phyloP scores from a whole-genome alignment of 2,329 filamentous ascomycete species.

The Phaeosphaeriaceae sp. region DNA sequence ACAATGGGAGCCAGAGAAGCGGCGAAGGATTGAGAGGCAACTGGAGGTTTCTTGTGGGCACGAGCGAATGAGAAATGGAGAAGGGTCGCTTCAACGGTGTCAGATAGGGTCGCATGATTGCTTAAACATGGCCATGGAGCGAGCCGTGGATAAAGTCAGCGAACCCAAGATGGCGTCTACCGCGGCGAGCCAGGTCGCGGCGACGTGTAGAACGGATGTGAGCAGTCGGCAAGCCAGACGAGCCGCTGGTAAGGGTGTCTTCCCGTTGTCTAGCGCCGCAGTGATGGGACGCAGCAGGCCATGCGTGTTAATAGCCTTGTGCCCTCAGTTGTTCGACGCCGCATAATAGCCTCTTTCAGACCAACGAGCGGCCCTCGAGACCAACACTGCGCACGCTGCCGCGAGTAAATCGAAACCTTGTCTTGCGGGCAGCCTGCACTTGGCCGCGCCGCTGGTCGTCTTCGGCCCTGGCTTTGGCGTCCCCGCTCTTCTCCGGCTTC shows the following conservation, averaged over 20 bases:
- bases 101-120: background rate
- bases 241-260: constrained; percentile 6
- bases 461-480: background rate
- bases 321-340: background rate
- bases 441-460: background rate
- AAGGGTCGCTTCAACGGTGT: background rate
- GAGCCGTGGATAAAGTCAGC: background rate
- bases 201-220: constrained; percentile 1
- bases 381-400: background rate
- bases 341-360: background rate
- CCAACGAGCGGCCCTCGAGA: background rate
- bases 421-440: background rate
- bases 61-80: background rate
- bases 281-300: constrained; percentile 1
- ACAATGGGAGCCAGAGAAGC: background rate
- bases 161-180: background rate
- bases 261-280: constrained; percentile 1
- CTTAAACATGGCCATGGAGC: background rate
- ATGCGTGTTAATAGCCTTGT: constrained; percentile 8
- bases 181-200: constrained; percentile 4
- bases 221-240: background rate
- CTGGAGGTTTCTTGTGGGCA: background rate
- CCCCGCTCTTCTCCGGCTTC: constrained; percentile 4
- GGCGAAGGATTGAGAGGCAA: background rate
- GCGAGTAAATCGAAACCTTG: background rate